Conservation (phyloP, 129 eudicot genomes). For the Artemisia tridentata region DNA sequence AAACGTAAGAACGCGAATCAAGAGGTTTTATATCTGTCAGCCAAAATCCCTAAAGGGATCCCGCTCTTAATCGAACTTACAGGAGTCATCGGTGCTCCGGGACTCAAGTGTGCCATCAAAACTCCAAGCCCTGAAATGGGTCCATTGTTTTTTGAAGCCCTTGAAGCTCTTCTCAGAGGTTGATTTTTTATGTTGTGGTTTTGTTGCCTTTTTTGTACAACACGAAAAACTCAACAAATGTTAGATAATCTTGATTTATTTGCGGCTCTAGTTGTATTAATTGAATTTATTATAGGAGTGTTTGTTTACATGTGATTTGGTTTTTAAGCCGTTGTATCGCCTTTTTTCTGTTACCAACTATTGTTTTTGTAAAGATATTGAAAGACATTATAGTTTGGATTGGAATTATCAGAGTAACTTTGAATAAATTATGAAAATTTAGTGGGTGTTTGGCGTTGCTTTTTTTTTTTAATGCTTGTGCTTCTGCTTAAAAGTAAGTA, state of each 20-base stretch:
- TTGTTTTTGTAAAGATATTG: slow-evolving; percentile 15
- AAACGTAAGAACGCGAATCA: slow-evolving; percentile 88
- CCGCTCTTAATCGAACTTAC: slow-evolving; percentile 94
- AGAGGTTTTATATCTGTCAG: slow-evolving; percentile 86
- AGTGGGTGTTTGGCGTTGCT: too few relatives aligned
- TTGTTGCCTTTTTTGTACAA: slow-evolving; percentile 2
- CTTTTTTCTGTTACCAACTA: neutral
- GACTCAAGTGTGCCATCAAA: slow-evolving; percentile 89
- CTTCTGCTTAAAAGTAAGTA: too few relatives aligned
- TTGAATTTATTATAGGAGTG: slow-evolving; percentile 3
- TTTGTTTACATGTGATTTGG: slow-evolving; percentile 1
- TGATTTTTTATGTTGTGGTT: slow-evolving; percentile 22
- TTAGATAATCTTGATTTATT: slow-evolving; percentile 12
- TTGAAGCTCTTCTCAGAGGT: slow-evolving; percentile 66
- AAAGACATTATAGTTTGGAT: slow-evolving; percentile 6
- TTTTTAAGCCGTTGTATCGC: neutral
- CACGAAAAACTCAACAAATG: neutral
- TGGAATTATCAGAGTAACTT: neutral
- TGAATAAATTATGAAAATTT: neutral
- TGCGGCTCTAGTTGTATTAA: slow-evolving; percentile 2
- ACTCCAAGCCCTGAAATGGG: slow-evolving; percentile 93
- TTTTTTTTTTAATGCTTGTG: too few relatives aligned
- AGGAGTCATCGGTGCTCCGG: slow-evolving; percentile 66
- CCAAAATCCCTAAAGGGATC: slow-evolving; percentile 72
- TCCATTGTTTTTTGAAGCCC: slow-evolving; percentile 87